Base-by-base conservation (phyloP, 305 asterid species). In the Fraxinus dipetala region DNA sequence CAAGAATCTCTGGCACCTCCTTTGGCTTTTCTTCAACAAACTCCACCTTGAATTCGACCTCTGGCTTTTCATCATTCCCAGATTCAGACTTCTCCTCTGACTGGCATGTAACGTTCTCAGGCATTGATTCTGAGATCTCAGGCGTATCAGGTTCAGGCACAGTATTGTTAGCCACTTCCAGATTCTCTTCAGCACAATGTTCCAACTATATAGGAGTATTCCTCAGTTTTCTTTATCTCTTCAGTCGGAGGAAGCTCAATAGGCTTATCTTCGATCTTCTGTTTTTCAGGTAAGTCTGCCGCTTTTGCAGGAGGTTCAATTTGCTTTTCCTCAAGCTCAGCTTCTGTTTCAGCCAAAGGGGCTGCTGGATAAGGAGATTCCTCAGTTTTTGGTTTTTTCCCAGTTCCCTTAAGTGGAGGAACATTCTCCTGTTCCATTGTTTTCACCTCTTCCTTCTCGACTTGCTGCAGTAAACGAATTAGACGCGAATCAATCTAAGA, bases 261-360 rank as follows among this genome's bases (percentile, higher is more conserved):
- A 1, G 83, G 72, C 86, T 86, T 85, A 54, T 80, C 86, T 51
- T 80, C 87, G 8, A n/a, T 77, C 78, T 86, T 87, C 82, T 83
- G 86, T 43, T 79, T 81, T 56, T 82, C 79, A 80, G 80, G 22
- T 4, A 75, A 38, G 30, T 82, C 86, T 26, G 28, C 28, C 83
- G 84, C 87, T 82, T 84, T 85, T 9, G 88, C 30, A n/a, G 83
- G 45, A 72, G 84, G 59, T 82, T 85, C 87, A 1, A 74, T 75
- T 87, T 83, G 48, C 70, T 85, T 82, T 36, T 84, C 89, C 45
- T 85, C 85, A 28, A 76, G 2, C 75, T 85, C 81, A 40, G 36
- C 82, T 81, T 80, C 88, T n/a, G 87, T 20, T 84, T 86, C 92
- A 73, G 84, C 40, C 20, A 56, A 51, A 22, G 89, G 38, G 24